Evolutionary conservation across 2,329 filamentous ascomycete species (phyloP), one percentile per base, ranked within the genome.

Genomic region (Knufia fluminis): DNA sequence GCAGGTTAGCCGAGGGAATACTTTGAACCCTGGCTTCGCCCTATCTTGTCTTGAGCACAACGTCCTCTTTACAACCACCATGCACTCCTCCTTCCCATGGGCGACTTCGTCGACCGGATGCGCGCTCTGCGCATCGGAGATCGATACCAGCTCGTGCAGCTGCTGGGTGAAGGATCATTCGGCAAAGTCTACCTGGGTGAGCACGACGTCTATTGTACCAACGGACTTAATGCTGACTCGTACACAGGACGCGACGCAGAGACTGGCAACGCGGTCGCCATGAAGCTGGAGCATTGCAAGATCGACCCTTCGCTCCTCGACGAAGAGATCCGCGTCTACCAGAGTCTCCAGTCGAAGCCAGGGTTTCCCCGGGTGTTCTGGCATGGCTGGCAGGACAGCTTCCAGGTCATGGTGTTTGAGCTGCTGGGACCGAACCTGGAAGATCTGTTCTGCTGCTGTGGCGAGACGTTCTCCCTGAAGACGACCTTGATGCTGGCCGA

Each of bases 401-500:
- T 51, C 33, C 33, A 8, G 32, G 38, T 49, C 14, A 48, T 59
- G 50, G 54, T 56, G 4, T 57, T 58, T 28, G 54, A 59, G 38
- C 48, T 57, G 19, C 49, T 59, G 8, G 60, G 60, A 7, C 60
- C 60, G 7, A 62, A 57, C 46, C 54, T 64, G 33, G 60, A 61
- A 49, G 60, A 64, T 46, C 48, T 64, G 4, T 61, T 64, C 52
- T 42, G 48, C 42, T 62, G 58, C 44, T 63, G 60, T 55, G 49
- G 54, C 49, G 45, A 56, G 44, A 54, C 51, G 17, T 63, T 64
- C 48, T 62, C 60, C 17, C 52, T 63, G 31, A 64, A 63, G 52
- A 62, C 60, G 17, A 58, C 62, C 31, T 51, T 63, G 40, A 57
- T 63, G 44, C 55, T 63, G 32, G 55, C 59, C 6, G 59, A 64